Evolutionary conservation across 192 early-diverging fungal genomes (phyloP), one percentile per base, ranked within the genome.

Genomic region (Mortierella alpina): DNA sequence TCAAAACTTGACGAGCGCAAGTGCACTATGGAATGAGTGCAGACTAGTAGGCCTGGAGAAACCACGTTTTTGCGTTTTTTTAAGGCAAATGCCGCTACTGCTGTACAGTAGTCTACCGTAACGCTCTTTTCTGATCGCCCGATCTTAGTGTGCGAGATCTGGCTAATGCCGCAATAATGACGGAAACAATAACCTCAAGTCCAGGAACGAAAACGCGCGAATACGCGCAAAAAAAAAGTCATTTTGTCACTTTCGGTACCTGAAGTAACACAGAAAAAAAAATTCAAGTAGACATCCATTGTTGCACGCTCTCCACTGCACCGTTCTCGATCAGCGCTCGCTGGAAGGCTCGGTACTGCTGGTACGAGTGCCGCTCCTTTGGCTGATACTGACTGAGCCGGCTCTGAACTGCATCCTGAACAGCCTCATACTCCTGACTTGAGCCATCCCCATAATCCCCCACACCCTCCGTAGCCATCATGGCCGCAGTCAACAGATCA

Each of bases 311-410:
- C 9, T 14, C 55, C 41, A 46, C 69, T 2, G 50, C 17, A 2
- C 69, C 69, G 6, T 59, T 51, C n/a, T 62, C 69, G 7, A 39
- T 13, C 17, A 70, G 47, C 44, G 31, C 44, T 1, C 69, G 69
- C 49, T 70, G 69, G 17, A 70, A 52, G 7, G 59, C 39, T n/a
- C 58, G 58, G 51, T 62, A 70, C 3, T 48, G 69, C 8, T 49
- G 40, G 48, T 70, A 70, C 20, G 59, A 59, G 17, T 61, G 59
- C 10, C 69, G 58, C 6, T 70, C 69, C 41, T 31, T 49, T 20
- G 49, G 41, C 48, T 60, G n/a, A 0, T 31, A 49, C 41, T 31
- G 62, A 14, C 9, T 70, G 50, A 20, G 40, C 50, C 50, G 54
- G 40, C 1, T 31, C 31, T 31, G 31, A 31, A 70, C 59, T 39